phyloP scores from a whole-genome alignment of 2,329 filamentous ascomycete species.

The Atkinsonella texensis region DNA sequence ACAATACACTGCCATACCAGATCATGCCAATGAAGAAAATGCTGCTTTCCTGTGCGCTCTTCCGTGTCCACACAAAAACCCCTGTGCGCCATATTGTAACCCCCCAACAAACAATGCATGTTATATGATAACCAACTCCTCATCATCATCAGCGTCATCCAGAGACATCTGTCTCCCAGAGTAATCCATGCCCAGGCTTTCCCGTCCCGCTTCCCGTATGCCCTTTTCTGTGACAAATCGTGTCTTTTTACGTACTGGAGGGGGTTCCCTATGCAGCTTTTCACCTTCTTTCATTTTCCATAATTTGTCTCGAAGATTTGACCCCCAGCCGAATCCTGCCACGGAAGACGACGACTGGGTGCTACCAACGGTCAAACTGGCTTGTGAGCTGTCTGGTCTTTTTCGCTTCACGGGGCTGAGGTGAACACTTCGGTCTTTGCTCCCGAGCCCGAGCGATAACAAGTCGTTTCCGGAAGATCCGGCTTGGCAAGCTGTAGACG shows the following conservation, averaged over 20 bases:
- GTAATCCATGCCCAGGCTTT: slow-evolving; percentile 52
- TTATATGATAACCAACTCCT: slow-evolving; percentile 39
- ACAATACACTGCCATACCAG: not conserved
- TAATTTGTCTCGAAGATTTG: slow-evolving; percentile 41
- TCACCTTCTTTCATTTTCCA: slow-evolving; percentile 50
- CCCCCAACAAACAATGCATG: slow-evolving; percentile 6
- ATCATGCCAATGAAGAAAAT: not conserved
- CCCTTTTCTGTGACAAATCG: slow-evolving; percentile 69
- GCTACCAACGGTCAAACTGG: slow-evolving; percentile 16
- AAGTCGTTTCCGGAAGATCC: slow-evolving; percentile 29
- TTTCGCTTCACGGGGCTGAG: slow-evolving; percentile 52
- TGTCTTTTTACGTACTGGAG: slow-evolving; percentile 57
- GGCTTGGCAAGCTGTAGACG: slow-evolving; percentile 12
- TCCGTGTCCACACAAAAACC: not conserved
- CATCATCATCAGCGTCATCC: slow-evolving; percentile 38
- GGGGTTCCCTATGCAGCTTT: slow-evolving; percentile 25
- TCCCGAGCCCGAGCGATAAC: slow-evolving; percentile 21
- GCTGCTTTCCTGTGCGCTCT: not conserved
- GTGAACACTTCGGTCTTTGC: slow-evolving; percentile 33
- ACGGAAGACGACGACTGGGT: slow-evolving; percentile 11
- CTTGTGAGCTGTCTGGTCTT: slow-evolving; percentile 36
- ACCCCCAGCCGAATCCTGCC: slow-evolving; percentile 42
- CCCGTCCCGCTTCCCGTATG: slow-evolving; percentile 63
- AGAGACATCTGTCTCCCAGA: slow-evolving; percentile 21
- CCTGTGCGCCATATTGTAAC: not conserved